phyloP scores from a whole-genome alignment of 2,329 filamentous ascomycete genomes.

The Fusarium nelsonii region DNA sequence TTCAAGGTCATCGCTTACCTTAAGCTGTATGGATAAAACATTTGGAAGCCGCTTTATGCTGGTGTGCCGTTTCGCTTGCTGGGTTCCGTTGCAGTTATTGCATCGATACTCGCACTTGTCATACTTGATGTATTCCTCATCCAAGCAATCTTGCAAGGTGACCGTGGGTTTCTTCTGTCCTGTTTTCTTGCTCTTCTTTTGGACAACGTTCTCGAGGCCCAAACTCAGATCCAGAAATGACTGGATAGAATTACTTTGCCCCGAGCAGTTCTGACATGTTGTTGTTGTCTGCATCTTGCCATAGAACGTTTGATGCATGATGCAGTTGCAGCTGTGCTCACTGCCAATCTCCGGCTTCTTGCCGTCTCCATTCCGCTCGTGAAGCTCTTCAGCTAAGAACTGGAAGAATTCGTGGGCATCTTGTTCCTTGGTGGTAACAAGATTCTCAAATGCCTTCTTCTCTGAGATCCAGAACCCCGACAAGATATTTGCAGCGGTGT shows the following conservation, averaged over 20 bases:
- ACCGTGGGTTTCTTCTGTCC: slow-evolving; percentile 59
- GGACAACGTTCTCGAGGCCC: slow-evolving; percentile 80
- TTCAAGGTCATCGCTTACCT: slow-evolving; percentile 66
- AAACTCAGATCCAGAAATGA: slow-evolving; percentile 92
- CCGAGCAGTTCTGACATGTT: slow-evolving; percentile 88
- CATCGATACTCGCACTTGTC: slow-evolving; percentile 94
- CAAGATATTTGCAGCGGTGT: slow-evolving; percentile 89
- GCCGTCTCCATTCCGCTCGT: slow-evolving; percentile 81
- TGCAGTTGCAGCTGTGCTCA: slow-evolving; percentile 81
- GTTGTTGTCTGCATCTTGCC: slow-evolving; percentile 92
- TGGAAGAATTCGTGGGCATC: slow-evolving; percentile 98
- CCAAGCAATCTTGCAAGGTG: slow-evolving; percentile 79
- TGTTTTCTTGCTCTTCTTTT: slow-evolving; percentile 70
- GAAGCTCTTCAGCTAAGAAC: slow-evolving; percentile 91
- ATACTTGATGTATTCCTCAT: slow-evolving; percentile 84
- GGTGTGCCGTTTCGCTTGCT: slow-evolving; percentile 86
- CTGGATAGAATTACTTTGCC: slow-evolving; percentile 84
- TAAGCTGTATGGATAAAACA: slow-evolving; percentile 91
- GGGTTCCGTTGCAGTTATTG: slow-evolving; percentile 79
- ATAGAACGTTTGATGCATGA: slow-evolving; percentile 94
- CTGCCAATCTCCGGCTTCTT: slow-evolving; percentile 70
- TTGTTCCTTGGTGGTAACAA: slow-evolving; percentile 93
- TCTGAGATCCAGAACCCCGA: slow-evolving; percentile 91
- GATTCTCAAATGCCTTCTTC: slow-evolving; percentile 76
- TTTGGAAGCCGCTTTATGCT: slow-evolving; percentile 88